Percentiles rank a stretch among this genome's conserved stretches.
These are phyloP conservation scores for Adansonia madagascariensis DNA, from an alignment of 441 rosid species.

Conservation along the genomic window DNA sequence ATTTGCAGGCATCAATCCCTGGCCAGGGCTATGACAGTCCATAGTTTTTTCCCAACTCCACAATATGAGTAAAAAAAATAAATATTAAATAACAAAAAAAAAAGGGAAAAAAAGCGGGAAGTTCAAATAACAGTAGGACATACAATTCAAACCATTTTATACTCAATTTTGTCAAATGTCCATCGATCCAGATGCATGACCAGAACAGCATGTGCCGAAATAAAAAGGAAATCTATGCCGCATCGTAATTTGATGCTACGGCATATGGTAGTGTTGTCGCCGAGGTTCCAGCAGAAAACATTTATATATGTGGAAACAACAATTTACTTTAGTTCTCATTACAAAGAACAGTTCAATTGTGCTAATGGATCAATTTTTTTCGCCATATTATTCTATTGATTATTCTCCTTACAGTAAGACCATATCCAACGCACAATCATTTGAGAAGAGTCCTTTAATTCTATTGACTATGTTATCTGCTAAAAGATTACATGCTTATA, in stretches of 20 bases:
- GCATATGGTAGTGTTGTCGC: background rate
- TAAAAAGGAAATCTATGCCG: background rate
- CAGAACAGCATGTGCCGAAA: background rate
- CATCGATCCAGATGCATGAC: conserved; percentile 6
- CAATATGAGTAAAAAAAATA: background rate
- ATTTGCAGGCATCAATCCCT: conserved; percentile 97
- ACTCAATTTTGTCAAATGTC: background rate
- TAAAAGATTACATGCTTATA: background rate
- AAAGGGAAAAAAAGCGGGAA: background rate
- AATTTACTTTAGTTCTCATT: background rate
- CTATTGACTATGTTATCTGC: background rate
- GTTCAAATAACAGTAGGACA: background rate
- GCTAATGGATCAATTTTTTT: background rate
- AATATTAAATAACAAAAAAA: background rate
- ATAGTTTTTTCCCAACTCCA: conserved; percentile 99
- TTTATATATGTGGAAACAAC: background rate
- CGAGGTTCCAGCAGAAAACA: background rate
- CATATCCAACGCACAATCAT: background rate
- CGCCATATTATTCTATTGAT: background rate
- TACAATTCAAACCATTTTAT: background rate
- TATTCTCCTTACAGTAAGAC: background rate
- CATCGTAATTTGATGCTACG: background rate
- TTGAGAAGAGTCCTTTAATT: background rate
- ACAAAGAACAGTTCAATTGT: background rate
- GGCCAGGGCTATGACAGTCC: conserved; percentile 98